phyloP scores from a whole-genome alignment of 1,284 basidiomycete genomes.

The Apiotrichum veenhuisii region DNA sequence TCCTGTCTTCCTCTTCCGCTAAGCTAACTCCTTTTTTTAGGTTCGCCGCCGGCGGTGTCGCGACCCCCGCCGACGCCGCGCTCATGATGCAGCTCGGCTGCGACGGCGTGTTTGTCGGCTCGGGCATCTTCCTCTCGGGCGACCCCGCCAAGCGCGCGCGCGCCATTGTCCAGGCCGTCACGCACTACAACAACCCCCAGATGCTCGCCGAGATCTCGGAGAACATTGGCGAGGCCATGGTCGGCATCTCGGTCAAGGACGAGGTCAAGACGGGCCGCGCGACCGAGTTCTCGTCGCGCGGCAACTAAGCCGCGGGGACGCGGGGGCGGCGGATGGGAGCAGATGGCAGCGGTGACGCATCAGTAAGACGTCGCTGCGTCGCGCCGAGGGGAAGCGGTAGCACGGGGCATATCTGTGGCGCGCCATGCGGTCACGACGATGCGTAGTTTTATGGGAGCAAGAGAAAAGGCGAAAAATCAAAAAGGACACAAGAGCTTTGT shows the following conservation, averaged over 20 bases:
- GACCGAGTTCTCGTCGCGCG: constrained; percentile 15
- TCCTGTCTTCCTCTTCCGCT: no score
- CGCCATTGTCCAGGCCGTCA: constrained; percentile 97
- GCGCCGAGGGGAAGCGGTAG: no score
- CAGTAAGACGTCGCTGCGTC: no score
- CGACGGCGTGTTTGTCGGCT: constrained; percentile 94
- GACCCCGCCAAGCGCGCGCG: constrained; percentile 90
- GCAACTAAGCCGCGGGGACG: constrained; percentile 21
- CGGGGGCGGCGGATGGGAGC: background rate
- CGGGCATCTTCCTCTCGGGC: constrained; percentile 78
- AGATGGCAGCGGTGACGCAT: no score
- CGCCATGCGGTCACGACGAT: no score
- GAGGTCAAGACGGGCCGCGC: constrained; percentile 47
- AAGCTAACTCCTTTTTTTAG: no score
- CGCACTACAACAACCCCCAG: constrained; percentile 92
- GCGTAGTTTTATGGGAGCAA: no score
- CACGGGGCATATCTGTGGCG: no score
- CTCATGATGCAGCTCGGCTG: constrained; percentile 99
- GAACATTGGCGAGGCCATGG: constrained; percentile 85
- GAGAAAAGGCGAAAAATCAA: no score
- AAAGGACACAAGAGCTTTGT: no score
- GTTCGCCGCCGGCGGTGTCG: constrained; percentile 94
- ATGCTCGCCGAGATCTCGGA: constrained; percentile 68
- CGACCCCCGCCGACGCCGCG: constrained; percentile 93
- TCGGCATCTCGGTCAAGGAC: constrained; percentile 59